Percentiles rank a stretch among this genome's conserved stretches.
phyloP scores from a whole-genome alignment of 2,329 filamentous ascomycete genomes.

The Thelonectria discophora region DNA sequence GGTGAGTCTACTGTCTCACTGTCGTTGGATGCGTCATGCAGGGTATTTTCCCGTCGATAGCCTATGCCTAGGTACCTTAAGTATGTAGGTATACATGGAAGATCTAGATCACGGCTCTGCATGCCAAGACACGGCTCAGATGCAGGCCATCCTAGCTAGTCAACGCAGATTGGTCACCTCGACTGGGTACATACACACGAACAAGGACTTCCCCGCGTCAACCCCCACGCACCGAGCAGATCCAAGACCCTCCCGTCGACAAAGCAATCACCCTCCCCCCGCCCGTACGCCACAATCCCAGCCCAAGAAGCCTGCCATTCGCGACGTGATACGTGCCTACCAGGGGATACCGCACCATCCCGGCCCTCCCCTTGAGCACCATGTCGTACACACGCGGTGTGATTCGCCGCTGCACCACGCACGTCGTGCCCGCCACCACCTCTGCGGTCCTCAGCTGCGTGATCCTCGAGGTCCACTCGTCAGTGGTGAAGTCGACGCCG shows the following conservation, averaged over 20 bases:
- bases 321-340: constrained; percentile 47
- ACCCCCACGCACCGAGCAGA: constrained; percentile 43
- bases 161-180: no score
- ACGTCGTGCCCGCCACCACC: constrained; percentile 22
- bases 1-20: no score
- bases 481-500: constrained; percentile 45
- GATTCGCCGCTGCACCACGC: constrained; percentile 46
- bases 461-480: constrained; percentile 43
- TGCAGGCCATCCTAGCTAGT: background rate
- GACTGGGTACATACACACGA: no score
- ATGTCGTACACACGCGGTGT: constrained; percentile 45
- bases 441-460: constrained; percentile 20
- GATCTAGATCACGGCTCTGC: background rate
- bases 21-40: no score
- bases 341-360: constrained; percentile 41
- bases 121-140: background rate
- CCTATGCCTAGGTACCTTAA: no score
- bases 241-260: constrained; percentile 45
- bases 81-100: no score
- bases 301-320: constrained; percentile 42
- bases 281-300: constrained; percentile 46
- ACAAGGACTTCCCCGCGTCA: background rate
- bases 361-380: constrained; percentile 40
- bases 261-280: constrained; percentile 45
- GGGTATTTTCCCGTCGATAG: no score